Evolutionary conservation across 1,284 basidiomycete genomes (phyloP), one percentile per base, ranked within the genome.

Genomic region (Irpex lacteus): DNA sequence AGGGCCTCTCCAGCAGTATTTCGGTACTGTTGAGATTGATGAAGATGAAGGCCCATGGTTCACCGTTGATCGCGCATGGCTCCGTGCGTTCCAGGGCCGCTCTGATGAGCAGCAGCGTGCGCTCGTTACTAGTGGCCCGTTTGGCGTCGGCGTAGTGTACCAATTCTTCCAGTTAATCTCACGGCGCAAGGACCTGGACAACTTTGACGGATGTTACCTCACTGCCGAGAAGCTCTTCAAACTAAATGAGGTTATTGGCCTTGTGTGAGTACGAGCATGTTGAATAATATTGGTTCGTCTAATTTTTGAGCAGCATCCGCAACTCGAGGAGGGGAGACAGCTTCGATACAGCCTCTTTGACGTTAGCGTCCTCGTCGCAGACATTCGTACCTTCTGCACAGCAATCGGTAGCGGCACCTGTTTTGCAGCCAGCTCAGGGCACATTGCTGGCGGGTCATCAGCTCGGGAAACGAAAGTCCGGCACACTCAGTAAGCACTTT

Each of bases 11-110:
- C 36, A 21, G 6, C 9, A 49, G 13, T 56, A 63, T 36, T 63
- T 63, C 26, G 49, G 15, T n/a, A 37, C 47, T 26, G 15, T 59
- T 37, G 56, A 54, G 4, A 26, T 54, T 47, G 47, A 62, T 34
- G 2, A 11, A 2, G 58, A 62, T 37, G 64, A 63, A 37, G 64
- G 64, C 4, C 64, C 61, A 13, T 65, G 57, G 5, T 65, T 55
- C 52, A 18, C 57, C 13, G 58, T 65, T 5, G 61, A 65, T 37
- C 26, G 44, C 2, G 64, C 64, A 5, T 65, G 60, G 60, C 37
- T n/a, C 6, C 61, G 58, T 6, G 54, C 53, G 19, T 65, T 65
- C 40, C 64, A 65, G 19, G 60, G 47, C 6, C 47, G 47, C 6
- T 37, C 18, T 36, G 60, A 61, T 6, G 34, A 54, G 19, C 32